Evolutionary conservation across 2,329 filamentous ascomycete genomes (phyloP).

Genomic region (Fonsecaea pugnacius): DNA sequence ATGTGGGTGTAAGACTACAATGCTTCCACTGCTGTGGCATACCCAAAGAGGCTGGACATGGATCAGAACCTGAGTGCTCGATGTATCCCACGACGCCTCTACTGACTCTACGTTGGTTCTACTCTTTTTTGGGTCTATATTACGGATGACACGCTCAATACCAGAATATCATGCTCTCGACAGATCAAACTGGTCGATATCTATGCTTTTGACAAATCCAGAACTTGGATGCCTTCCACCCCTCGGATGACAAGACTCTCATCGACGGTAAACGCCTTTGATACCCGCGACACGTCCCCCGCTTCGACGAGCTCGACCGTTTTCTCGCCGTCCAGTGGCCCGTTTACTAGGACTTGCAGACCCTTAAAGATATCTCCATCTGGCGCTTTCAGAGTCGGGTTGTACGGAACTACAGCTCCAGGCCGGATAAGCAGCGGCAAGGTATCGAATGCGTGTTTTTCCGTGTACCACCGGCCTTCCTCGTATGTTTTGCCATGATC

Average conservation of each 20-base stretch:
- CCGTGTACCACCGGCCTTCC: slow-evolving; percentile 60
- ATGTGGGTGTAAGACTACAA: too few relatives aligned
- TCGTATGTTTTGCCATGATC: slow-evolving; percentile 50
- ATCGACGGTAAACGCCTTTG: slow-evolving; percentile 5
- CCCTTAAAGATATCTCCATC: slow-evolving; percentile 54
- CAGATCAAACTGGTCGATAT: neutral
- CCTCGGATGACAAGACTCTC: slow-evolving; percentile 6
- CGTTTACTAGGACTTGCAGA: slow-evolving; percentile 54
- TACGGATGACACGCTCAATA: too few relatives aligned
- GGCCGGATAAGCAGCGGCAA: slow-evolving; percentile 64
- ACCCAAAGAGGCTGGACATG: too few relatives aligned
- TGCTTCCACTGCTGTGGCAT: too few relatives aligned
- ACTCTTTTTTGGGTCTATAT: neutral
- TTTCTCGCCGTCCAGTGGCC: slow-evolving; percentile 63
- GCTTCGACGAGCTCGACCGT: slow-evolving; percentile 20
- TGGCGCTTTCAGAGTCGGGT: slow-evolving; percentile 58
- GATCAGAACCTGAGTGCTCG: too few relatives aligned
- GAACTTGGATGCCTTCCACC: neutral
- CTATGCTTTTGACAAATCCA: slow-evolving; percentile 14
- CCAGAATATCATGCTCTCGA: too few relatives aligned
- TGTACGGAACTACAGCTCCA: slow-evolving; percentile 47
- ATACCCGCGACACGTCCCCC: slow-evolving; percentile 8
- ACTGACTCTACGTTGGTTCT: too few relatives aligned
- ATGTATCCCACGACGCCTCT: too few relatives aligned
- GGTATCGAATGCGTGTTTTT: slow-evolving; percentile 63